Base-by-base conservation (phyloP, 2,329 filamentous ascomycete genomes). In the Esteya vermicola region DNA sequence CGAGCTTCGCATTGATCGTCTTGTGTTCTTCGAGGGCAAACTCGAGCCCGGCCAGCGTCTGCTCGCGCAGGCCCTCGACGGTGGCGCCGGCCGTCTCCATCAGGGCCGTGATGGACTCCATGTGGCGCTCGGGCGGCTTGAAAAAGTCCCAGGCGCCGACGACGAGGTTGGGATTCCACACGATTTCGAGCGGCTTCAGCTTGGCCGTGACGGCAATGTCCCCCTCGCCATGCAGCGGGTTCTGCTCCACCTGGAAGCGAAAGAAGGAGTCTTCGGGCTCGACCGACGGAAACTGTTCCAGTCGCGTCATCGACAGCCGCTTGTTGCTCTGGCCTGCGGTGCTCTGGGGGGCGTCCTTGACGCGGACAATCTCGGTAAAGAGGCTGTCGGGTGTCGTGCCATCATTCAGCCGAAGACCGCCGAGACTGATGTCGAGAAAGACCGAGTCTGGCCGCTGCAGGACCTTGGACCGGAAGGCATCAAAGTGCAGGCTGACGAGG, bases 11-110 rank as follows among this genome's bases (percentile, higher is more conserved):
- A 52, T 98, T 94, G 55, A 98, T 81, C 2, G 91, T 96, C 65
- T 94, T 96, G 67, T 98, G 91, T 55, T 98, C 93, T 52, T 95
- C 83, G 4, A 99, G 65, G 0, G 91, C 93, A 59, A 95, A 98
- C 58, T 98, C 88, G 26, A 99, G 72, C 21, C 91, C 89, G 37
- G 91, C 89, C 55, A 93, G 75, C 5, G 93, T 98, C 61, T 98
- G 93, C 56, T 96, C 88, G 26, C 93, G 75, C 43, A 98, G 68
- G 8, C 88, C 89, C 59, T 98, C 89, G 0, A 98, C 89, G 0
- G 91, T 98, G 2, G 89, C 89, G 20, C 91, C 88, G 6, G 91
- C 91, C 35, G 81, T 85, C 58, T 98, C 93, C 78, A 99, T 85
- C 41, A 99, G 69, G 2, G 91, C 93, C 12, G 78, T 82, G 50